Conservation (phyloP, 805 yeast species). For the Saturnispora dispora region DNA sequence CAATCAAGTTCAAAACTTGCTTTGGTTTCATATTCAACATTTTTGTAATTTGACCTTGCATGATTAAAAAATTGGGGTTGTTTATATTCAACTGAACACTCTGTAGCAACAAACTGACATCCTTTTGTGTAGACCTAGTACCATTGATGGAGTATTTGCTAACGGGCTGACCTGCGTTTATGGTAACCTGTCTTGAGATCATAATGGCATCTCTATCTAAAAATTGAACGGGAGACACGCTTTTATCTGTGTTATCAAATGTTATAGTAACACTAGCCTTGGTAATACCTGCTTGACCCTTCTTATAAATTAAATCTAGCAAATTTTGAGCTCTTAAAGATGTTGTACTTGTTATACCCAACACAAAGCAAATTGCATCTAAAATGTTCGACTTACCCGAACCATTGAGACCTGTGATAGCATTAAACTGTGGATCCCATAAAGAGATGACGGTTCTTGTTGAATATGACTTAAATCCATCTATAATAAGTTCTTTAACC, state of each 20-base stretch:
- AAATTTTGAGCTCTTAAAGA: slow-evolving; percentile 89
- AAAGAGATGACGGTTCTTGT: slow-evolving; percentile 89
- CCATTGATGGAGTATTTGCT: slow-evolving; percentile 85
- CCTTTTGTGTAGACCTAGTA: slow-evolving; percentile 90
- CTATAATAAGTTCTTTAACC: slow-evolving; percentile 93
- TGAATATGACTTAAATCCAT: slow-evolving; percentile 97
- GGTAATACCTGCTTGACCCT: slow-evolving; percentile 98
- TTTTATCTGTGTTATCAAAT: slow-evolving; percentile 74
- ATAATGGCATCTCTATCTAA: slow-evolving; percentile 69
- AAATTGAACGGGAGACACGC: slow-evolving; percentile 81
- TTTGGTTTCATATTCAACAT: slow-evolving; percentile 93
- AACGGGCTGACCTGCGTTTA: slow-evolving; percentile 45
- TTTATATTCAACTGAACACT: slow-evolving; percentile 93
- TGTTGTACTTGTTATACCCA: slow-evolving; percentile 91
- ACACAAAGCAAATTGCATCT: slow-evolving; percentile 96
- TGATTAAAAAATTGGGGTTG: slow-evolving; percentile 92
- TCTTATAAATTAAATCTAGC: slow-evolving; percentile 89
- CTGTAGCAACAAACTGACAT: slow-evolving; percentile 83
- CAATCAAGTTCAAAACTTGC: slow-evolving; percentile 83
- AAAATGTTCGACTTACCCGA: slow-evolving; percentile 94
- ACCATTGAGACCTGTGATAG: slow-evolving; percentile 96
- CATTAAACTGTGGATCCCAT: slow-evolving; percentile 96
- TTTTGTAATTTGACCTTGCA: slow-evolving; percentile 98
- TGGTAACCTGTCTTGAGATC: slow-evolving; percentile 81
- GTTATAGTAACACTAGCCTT: slow-evolving; percentile 95